A percentile compares a stretch with the other conserved stretches of the same genome.
Conservation (phyloP, 2,329 filamentous ascomycete species). For the Arthrobotrys entomopaga region DNA sequence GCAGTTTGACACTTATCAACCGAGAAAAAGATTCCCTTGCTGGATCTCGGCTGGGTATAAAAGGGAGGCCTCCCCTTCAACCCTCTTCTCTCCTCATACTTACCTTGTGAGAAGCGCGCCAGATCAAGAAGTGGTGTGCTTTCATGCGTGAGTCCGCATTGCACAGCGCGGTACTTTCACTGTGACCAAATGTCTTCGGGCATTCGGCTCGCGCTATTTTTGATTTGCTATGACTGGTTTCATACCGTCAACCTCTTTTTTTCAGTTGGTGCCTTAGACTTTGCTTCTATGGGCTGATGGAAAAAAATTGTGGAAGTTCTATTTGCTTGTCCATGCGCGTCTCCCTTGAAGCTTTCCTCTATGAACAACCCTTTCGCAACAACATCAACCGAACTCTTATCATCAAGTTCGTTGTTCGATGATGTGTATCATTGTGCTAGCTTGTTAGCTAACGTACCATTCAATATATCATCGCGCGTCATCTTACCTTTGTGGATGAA, state of each 20-base stretch:
- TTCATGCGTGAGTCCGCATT: constrained; percentile 37
- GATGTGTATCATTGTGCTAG: no score
- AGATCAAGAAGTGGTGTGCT: constrained; percentile 8
- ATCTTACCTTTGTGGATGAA: no score
- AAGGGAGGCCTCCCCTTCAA: background rate
- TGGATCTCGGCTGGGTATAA: background rate
- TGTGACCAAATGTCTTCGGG: constrained; percentile 29
- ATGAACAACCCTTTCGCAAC: no score
- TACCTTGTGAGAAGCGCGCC: constrained; percentile 17
- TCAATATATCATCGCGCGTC: no score
- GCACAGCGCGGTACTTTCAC: constrained; percentile 37
- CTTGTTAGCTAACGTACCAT: no score
- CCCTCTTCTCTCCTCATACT: constrained; percentile 23
- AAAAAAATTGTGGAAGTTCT: background rate
- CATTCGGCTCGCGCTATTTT: constrained; percentile 33
- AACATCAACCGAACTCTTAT: no score
- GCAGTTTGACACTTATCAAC: background rate
- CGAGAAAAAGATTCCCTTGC: background rate
- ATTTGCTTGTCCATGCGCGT: no score
- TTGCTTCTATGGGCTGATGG: constrained; percentile 10
- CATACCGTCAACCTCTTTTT: constrained; percentile 3
- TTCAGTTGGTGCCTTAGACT: background rate
- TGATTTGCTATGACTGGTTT: constrained; percentile 7
- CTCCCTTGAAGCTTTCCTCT: no score
- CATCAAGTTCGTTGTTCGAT: no score